Evolutionary conservation across 352 stramenopile species (phyloP).

Genomic region (Pythium sp.): DNA sequence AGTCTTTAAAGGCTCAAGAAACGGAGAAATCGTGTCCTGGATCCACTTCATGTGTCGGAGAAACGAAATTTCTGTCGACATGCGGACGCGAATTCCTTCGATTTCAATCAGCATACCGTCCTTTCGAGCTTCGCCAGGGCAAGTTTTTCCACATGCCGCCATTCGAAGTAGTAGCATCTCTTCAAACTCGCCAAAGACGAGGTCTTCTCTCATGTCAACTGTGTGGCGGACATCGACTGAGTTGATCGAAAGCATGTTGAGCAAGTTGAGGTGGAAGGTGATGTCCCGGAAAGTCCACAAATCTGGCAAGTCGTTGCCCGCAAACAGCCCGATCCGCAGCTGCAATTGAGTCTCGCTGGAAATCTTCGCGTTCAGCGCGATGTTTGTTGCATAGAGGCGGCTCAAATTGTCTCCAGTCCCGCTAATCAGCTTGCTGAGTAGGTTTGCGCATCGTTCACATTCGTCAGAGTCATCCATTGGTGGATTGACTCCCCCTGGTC

Average conservation of each 20-base stretch:
- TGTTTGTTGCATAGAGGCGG: constrained; percentile 49
- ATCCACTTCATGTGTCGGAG: constrained; percentile 25
- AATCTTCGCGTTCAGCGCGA: constrained; percentile 42
- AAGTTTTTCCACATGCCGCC: constrained; percentile 26
- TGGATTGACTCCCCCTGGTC: constrained; percentile 51
- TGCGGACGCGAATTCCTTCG: constrained; percentile 33
- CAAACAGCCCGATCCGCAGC: constrained; percentile 50
- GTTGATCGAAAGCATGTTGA: constrained; percentile 42
- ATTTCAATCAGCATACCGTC: constrained; percentile 67
- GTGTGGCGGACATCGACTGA: constrained; percentile 49
- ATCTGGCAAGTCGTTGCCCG: constrained; percentile 65
- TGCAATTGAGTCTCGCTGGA: constrained; percentile 26
- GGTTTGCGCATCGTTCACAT: constrained; percentile 30
- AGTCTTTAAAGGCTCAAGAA: constrained; percentile 21
- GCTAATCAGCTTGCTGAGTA: constrained; percentile 54
- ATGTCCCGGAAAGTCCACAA: constrained; percentile 64
- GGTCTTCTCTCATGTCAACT: constrained; percentile 38
- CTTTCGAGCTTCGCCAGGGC: constrained; percentile 6
- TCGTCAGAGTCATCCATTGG: constrained; percentile 39
- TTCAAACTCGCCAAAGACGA: constrained; percentile 78
- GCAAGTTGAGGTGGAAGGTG: constrained; percentile 31
- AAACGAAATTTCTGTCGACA: constrained; percentile 38
- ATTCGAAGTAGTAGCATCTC: constrained; percentile 42
- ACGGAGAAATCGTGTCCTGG: constrained; percentile 30
- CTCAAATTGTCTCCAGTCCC: constrained; percentile 64